These are phyloP conservation scores for Aureobasidium sp. DNA, from an alignment of 2,329 filamentous ascomycete genomes.

Conservation along the genomic window DNA sequence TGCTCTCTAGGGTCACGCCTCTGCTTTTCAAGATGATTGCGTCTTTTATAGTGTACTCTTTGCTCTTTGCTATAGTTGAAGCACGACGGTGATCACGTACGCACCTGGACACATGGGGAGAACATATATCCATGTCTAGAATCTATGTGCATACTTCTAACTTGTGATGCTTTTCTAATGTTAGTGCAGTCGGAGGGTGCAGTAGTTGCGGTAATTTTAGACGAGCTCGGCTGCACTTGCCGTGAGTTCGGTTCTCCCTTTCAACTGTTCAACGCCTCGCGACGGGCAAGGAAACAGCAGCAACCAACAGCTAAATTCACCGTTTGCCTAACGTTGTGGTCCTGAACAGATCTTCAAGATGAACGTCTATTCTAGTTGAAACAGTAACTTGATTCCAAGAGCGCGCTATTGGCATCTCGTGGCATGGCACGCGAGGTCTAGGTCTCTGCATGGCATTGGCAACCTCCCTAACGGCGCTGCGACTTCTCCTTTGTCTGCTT, in stretches of 20 bases:
- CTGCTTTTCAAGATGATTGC: too few species aligned
- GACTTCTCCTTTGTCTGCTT: background rate
- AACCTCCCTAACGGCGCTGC: background rate
- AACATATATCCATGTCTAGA: too few species aligned
- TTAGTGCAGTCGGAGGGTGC: background rate
- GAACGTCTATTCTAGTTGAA: background rate
- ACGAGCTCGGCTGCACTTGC: conserved; percentile 2
- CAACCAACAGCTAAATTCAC: background rate
- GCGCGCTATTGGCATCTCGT: background rate
- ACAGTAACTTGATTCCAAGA: background rate
- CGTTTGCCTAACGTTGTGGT: background rate
- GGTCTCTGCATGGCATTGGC: background rate
- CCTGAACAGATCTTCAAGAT: background rate
- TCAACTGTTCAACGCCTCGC: background rate
- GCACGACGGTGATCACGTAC: too few species aligned
- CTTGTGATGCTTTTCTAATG: background rate
- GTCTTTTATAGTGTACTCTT: too few species aligned
- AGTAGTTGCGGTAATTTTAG: background rate
- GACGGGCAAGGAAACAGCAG: background rate
- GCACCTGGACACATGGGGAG: too few species aligned
- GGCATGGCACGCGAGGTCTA: background rate
- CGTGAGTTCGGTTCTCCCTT: background rate
- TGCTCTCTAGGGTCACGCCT: too few species aligned
- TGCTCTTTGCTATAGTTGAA: too few species aligned
- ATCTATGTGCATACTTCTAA: background rate